These are phyloP conservation scores for Puccinia triticina DNA, from an alignment of 1,284 basidiomycete species.

Conservation along the genomic window DNA sequence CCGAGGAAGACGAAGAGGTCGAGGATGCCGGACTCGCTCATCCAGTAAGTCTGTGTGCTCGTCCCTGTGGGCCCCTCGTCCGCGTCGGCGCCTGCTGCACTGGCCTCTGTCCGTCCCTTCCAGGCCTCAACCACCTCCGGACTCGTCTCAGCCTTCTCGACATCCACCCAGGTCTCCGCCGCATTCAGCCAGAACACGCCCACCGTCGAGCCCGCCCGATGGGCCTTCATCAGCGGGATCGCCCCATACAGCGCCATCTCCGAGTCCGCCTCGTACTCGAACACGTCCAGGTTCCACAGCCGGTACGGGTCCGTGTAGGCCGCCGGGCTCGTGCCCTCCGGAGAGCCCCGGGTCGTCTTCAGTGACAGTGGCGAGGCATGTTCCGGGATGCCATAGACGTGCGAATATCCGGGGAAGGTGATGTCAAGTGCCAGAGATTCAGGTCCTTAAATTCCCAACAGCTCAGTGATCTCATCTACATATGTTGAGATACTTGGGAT, in stretches of 20 bases:
- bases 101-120: slow-evolving; percentile 24
- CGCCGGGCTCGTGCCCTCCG: background rate
- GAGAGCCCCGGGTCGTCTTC: slow-evolving; percentile 74
- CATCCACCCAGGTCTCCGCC: slow-evolving; percentile 95
- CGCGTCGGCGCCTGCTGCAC: background rate
- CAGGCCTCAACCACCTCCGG: slow-evolving; percentile 51
- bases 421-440: slow-evolving; percentile 92
- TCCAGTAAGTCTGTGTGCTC: slow-evolving; percentile 86
- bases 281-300: slow-evolving; percentile 94
- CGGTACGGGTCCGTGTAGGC: slow-evolving; percentile 82
- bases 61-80: slow-evolving; percentile 53
- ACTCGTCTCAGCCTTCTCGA: slow-evolving; percentile 69
- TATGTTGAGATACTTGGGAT: background rate
- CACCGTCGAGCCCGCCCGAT: slow-evolving; percentile 77
- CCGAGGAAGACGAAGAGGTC: slow-evolving; percentile 93
- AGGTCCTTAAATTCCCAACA: slow-evolving; percentile 68
- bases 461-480: background rate
- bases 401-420: slow-evolving; percentile 83
- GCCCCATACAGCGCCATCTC: slow-evolving; percentile 74
- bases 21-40: slow-evolving; percentile 93
- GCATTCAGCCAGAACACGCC: slow-evolving; percentile 87
- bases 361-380: slow-evolving; percentile 89
- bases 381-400: slow-evolving; percentile 94
- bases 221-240: slow-evolving; percentile 84
- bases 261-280: slow-evolving; percentile 90